phyloP scores from a whole-genome alignment of 2,329 filamentous ascomycete species.

The Orbilia oligospora region DNA sequence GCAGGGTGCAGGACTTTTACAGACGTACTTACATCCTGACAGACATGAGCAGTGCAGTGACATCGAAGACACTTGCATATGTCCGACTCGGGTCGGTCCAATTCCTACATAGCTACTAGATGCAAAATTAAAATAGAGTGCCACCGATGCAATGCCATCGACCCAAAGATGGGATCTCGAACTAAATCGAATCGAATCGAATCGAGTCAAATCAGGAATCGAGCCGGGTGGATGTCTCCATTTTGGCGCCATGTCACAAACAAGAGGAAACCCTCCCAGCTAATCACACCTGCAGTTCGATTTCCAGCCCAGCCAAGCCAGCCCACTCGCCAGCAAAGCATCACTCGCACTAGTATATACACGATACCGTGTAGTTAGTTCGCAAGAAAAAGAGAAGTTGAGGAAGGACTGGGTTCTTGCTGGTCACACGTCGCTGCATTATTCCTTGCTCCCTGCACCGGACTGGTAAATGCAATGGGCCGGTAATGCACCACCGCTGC shows the following conservation, averaged over 20 bases:
- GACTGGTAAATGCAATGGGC: not conserved
- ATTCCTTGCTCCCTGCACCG: not conserved
- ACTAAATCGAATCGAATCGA: too few species aligned
- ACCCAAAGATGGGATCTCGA: not conserved
- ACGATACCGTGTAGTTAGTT: too few species aligned
- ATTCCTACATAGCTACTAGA: not conserved
- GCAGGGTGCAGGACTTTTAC: constrained; percentile 15
- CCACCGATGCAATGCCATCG: not conserved
- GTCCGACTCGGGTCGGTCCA: constrained; percentile 34
- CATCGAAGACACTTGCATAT: constrained; percentile 20
- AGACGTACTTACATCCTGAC: too few species aligned
- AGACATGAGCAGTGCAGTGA: too few species aligned
- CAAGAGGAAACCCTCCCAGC: not conserved
- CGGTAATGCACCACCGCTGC: not conserved
- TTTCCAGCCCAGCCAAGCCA: constrained; percentile 3
- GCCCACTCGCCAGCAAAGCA: constrained; percentile 6
- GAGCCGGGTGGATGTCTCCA: constrained; percentile 7
- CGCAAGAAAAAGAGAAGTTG: not conserved
- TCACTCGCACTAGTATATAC: too few species aligned
- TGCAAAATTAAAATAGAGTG: too few species aligned
- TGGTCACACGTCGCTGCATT: constrained; percentile 36
- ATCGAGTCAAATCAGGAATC: constrained; percentile 5
- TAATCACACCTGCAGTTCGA: constrained; percentile 1
- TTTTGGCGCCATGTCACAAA: not conserved
- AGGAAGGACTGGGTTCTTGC: constrained; percentile 13